Conservation (phyloP, 768 basidiomycete genomes). For the Tricholoma sp. region DNA sequence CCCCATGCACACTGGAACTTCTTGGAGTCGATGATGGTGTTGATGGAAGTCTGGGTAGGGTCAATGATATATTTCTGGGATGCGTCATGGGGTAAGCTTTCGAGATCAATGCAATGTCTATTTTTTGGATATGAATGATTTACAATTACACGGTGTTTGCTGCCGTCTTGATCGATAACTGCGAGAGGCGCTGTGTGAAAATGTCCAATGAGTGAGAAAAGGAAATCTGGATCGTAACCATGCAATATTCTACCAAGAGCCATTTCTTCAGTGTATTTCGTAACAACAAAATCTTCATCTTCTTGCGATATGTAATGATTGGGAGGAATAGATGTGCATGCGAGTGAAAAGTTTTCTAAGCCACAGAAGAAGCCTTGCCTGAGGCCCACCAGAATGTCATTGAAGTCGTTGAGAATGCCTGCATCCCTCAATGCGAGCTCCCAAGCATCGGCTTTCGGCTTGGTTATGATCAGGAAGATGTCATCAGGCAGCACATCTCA, state of each 20-base stretch:
- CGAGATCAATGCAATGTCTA: not conserved
- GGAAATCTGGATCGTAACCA: constrained; percentile 5
- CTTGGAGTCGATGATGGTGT: constrained; percentile 3
- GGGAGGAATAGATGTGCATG: constrained; percentile 7
- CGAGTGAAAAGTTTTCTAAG: constrained; percentile 3
- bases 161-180: constrained; percentile 17
- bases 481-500: constrained; percentile 2
- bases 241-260: constrained; percentile 9
- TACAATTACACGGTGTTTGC: constrained; percentile 19
- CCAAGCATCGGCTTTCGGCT: constrained; percentile 12
- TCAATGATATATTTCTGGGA: not conserved
- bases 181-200: constrained; percentile 23
- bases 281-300: constrained; percentile 7
- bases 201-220: constrained; percentile 17
- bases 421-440: not conserved
- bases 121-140: constrained; percentile 17
- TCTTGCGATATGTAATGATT: constrained; percentile 11
- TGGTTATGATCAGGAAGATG: constrained; percentile 14
- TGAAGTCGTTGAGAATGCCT: not conserved
- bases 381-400: constrained; percentile 13
- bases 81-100: not conserved
- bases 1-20: constrained; percentile 7
- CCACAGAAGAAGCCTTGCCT: constrained; percentile 16
- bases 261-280: constrained; percentile 14
- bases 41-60: not conserved